Evolutionary conservation across 1,284 basidiomycete species (phyloP).

Genomic region (Apiotrichum akiyoshidainum): DNA sequence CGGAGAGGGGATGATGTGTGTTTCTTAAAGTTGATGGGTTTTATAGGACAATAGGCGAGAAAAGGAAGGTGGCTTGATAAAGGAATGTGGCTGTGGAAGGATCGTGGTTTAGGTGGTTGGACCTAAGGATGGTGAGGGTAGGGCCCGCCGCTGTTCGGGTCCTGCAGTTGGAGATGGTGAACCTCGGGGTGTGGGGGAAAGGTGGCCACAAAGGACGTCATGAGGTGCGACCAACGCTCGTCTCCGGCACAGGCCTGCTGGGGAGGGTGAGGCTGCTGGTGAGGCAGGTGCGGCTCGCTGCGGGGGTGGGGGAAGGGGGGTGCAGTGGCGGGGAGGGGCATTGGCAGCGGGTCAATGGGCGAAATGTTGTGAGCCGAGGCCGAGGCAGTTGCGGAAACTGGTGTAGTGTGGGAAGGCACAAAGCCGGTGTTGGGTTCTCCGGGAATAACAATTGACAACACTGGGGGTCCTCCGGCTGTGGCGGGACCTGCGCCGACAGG

Average conservation of each 20-base stretch:
- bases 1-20: too few relatives aligned
- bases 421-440: background rate
- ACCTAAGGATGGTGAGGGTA: constrained; percentile 5
- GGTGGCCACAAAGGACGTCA: background rate
- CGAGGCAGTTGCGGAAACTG: background rate
- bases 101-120: constrained; percentile 1
- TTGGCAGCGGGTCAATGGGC: background rate
- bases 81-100: constrained; percentile 1
- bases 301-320: background rate
- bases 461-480: background rate
- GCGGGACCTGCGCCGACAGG: background rate
- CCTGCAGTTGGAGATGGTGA: constrained; percentile 2
- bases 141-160: constrained; percentile 2
- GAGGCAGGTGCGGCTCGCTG: background rate
- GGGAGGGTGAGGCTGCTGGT: background rate
- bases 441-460: background rate
- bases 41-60: background rate
- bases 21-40: too few relatives aligned
- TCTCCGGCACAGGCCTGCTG: background rate
- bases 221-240: background rate
- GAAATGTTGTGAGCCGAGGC: background rate
- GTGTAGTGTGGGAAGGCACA: background rate
- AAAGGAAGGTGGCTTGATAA: background rate
- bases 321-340: background rate
- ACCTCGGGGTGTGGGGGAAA: background rate